A percentile compares a stretch with the other conserved stretches of the same genome.
Evolutionary conservation across 1,139 yeast genomes (phyloP).

Genomic region (Tardiomyces digboiensis): DNA sequence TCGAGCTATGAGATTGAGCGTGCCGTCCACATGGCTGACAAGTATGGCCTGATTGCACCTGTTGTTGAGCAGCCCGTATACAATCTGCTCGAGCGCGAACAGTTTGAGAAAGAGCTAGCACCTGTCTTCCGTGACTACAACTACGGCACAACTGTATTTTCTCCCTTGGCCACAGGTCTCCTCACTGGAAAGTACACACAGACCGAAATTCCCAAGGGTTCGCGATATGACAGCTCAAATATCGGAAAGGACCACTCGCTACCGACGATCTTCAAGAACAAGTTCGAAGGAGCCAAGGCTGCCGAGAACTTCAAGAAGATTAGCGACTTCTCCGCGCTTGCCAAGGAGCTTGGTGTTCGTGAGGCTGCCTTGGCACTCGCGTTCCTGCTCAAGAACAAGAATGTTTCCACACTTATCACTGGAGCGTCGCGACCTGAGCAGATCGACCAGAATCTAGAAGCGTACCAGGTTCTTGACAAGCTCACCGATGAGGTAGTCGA

Average conservation of each 20-base stretch:
- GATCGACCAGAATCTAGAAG: conserved; percentile 23
- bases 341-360: conserved; percentile 20
- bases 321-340: conserved; percentile 16
- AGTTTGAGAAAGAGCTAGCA: conserved; percentile 23
- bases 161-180: conserved; percentile 26
- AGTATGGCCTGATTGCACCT: conserved; percentile 24
- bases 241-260: conserved; percentile 8
- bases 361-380: conserved; percentile 26
- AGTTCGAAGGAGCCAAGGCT: conserved; percentile 16
- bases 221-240: conserved; percentile 15
- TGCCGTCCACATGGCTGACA: conserved; percentile 27
- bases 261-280: conserved; percentile 9
- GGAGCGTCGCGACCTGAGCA: conserved; percentile 28
- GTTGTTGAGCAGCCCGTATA: conserved; percentile 27
- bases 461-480: conserved; percentile 22
- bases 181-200: conserved; percentile 25
- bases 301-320: conserved; percentile 18
- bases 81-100: conserved; percentile 21
- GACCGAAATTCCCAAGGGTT: conserved; percentile 20
- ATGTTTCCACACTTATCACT: conserved; percentile 25
- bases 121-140: conserved; percentile 24
- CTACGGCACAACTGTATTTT: conserved; percentile 27
- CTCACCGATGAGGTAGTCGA: conserved; percentile 21
- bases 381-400: conserved; percentile 22
- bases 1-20: conserved; percentile 27